Conservation (phyloP, 495 filamentous ascomycete genomes). For the Thozetella sp. region DNA sequence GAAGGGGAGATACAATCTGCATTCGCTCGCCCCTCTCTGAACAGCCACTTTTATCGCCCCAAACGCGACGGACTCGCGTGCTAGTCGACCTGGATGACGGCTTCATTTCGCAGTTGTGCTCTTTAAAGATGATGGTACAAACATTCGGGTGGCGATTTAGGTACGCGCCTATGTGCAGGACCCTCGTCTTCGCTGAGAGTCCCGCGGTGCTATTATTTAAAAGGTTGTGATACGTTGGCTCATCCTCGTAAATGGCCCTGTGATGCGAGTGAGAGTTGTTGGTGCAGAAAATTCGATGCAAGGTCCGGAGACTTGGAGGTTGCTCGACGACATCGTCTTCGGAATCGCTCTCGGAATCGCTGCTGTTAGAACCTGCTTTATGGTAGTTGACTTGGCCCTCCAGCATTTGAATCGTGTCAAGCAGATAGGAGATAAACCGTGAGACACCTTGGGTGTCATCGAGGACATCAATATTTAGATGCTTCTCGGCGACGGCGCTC, state of each 20-base stretch:
- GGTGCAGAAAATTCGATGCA: neutral
- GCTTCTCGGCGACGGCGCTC: neutral
- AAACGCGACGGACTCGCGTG: too few relatives aligned
- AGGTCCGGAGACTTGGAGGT: neutral
- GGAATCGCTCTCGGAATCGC: neutral
- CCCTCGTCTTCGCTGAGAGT: neutral
- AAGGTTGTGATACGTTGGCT: neutral
- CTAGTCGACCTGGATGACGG: neutral
- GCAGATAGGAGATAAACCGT: neutral
- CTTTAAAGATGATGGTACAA: neutral
- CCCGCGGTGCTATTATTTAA: neutral
- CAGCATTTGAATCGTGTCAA: neutral
- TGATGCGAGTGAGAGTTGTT: neutral
- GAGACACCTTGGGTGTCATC: neutral
- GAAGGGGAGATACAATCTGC: neutral
- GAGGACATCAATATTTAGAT: neutral
- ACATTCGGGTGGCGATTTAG: neutral
- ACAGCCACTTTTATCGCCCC: neutral
- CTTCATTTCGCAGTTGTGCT: neutral
- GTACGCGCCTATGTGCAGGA: neutral
- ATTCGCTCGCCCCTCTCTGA: neutral
- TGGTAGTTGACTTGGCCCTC: neutral
- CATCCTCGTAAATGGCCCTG: neutral
- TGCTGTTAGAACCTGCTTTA: neutral
- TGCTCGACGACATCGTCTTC: neutral